A percentile compares a stretch with the other conserved stretches of the same genome.
phyloP scores from a whole-genome alignment of 108 stramenopile genomes.

The Cyclostephanos tholiformis region DNA sequence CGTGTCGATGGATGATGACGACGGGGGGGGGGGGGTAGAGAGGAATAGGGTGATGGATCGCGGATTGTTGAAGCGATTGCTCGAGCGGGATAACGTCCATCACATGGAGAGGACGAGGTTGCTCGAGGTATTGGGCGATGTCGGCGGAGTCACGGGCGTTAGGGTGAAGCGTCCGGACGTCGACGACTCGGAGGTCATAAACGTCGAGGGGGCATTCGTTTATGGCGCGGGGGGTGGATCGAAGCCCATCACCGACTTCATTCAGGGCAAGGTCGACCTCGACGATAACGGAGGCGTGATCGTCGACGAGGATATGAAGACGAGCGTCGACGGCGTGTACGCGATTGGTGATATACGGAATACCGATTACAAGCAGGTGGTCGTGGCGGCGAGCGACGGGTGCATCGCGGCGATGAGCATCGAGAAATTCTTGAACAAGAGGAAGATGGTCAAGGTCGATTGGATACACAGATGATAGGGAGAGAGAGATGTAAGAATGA shows the following conservation, averaged over 20 bases:
- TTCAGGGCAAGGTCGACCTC: constrained; percentile 43
- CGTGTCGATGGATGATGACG: constrained; percentile 11
- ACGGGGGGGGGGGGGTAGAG: constrained; percentile 21
- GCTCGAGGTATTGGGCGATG: constrained; percentile 54
- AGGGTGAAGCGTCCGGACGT: constrained; percentile 14
- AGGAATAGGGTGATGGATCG: constrained; percentile 38
- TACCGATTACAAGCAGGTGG: constrained; percentile 70
- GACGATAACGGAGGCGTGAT: constrained; percentile 60
- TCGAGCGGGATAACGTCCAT: constrained; percentile 44
- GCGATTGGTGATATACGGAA: constrained; percentile 68
- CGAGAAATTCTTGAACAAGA: constrained; percentile 59
- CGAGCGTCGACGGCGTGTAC: constrained; percentile 19
- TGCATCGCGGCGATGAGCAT: constrained; percentile 68
- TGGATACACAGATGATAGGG: constrained; percentile 20
- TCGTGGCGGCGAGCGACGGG: constrained; percentile 63
- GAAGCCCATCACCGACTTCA: constrained; percentile 71
- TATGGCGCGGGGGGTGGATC: constrained; percentile 63
- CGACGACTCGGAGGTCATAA: constrained; percentile 33
- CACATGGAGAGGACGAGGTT: constrained; percentile 45
- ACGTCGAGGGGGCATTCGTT: constrained; percentile 65
- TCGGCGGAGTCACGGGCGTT: constrained; percentile 55
- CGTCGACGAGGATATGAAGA: constrained; percentile 62
- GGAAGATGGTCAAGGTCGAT: constrained; percentile 57
- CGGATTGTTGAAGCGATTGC: constrained; percentile 29
- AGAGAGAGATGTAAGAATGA: no score